Base-by-base conservation (phyloP, 2,329 filamentous ascomycete species). In the Talaromyces pinophilus region DNA sequence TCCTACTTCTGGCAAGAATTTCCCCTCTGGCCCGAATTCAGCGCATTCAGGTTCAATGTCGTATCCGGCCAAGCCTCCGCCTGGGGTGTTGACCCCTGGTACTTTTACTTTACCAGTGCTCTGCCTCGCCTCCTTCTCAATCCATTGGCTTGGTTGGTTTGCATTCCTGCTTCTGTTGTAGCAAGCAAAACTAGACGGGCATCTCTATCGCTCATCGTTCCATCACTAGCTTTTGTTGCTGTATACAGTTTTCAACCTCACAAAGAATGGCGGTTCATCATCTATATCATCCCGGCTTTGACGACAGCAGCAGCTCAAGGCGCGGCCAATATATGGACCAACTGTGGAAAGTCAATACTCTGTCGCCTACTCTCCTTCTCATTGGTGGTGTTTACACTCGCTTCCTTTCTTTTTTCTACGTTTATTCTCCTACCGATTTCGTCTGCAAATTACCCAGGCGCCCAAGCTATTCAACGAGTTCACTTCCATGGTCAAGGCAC, bases 241-340 rank as follows among this genome's bases (percentile, higher is more conserved):
- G 78, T 96, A 52, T 98, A 97, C 82, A 97, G 92, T 69, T 72
- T 92, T 61, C 90, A 97, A 68, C 93, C 94, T 0, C 95, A 99
- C 81, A 99, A 99, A 77, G 95, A 99, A 80, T 91, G 93, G 76
- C 91, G 95, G 19, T 99, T 99, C 82, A 89, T 99, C 71, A 88
- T 98, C 72, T 98, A 98, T 79, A 85, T 88, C 62, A 84, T 96
- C 28, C 95, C 95, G 0, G 84, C 90, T 0, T 81, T 98, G 35
- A 97, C 93, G 0, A 90, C 90, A 11, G 86, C 89, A 2, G 90
- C 92, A 0, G 89, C 92, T 2, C 83, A 92, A 4, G 89, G 88
- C 22, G 92, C 92, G 15, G 86, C 87, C 65, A 89, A 88, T 77
- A 80, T 96, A 69, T 91, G 87, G 80, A 83, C 82, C 0, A 88